phyloP scores from a whole-genome alignment of 495 filamentous ascomycete species.

The Tuber indicum region DNA sequence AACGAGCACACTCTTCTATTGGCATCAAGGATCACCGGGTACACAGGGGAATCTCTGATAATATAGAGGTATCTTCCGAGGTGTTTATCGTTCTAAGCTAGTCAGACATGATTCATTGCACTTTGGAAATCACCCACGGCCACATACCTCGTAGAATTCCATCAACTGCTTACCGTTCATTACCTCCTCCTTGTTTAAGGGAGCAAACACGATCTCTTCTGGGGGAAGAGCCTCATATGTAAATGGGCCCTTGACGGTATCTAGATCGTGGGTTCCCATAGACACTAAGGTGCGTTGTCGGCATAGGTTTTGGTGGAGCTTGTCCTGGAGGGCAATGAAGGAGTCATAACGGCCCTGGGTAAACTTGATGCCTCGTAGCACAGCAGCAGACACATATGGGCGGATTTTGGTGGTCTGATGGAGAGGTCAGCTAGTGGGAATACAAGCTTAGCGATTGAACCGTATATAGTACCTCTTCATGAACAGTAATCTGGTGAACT shows the following conservation, averaged over 20 bases:
- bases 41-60: slow-evolving; percentile 85
- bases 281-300: slow-evolving; percentile 86
- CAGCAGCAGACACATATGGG: slow-evolving; percentile 77
- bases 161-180: slow-evolving; percentile 88
- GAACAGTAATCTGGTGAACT: slow-evolving; percentile 70
- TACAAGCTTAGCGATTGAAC: no score
- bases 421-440: slow-evolving; percentile 11
- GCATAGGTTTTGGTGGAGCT: slow-evolving; percentile 93
- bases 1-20: slow-evolving; percentile 83
- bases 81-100: slow-evolving; percentile 65
- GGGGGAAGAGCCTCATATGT: slow-evolving; percentile 89
- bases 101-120: slow-evolving; percentile 6
- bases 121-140: slow-evolving; percentile 9
- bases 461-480: slow-evolving; percentile 52
- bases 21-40: slow-evolving; percentile 92
- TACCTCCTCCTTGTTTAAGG: slow-evolving; percentile 80
- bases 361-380: slow-evolving; percentile 86
- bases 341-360: slow-evolving; percentile 85
- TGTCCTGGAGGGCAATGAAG: slow-evolving; percentile 97
- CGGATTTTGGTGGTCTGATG: slow-evolving; percentile 66
- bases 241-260: slow-evolving; percentile 90
- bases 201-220: slow-evolving; percentile 83
- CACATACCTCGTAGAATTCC: slow-evolving; percentile 74
- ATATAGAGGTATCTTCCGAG: slow-evolving; percentile 78
- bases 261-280: slow-evolving; percentile 94